Conservation (phyloP, 768 basidiomycete genomes). For the Panus rudis region DNA sequence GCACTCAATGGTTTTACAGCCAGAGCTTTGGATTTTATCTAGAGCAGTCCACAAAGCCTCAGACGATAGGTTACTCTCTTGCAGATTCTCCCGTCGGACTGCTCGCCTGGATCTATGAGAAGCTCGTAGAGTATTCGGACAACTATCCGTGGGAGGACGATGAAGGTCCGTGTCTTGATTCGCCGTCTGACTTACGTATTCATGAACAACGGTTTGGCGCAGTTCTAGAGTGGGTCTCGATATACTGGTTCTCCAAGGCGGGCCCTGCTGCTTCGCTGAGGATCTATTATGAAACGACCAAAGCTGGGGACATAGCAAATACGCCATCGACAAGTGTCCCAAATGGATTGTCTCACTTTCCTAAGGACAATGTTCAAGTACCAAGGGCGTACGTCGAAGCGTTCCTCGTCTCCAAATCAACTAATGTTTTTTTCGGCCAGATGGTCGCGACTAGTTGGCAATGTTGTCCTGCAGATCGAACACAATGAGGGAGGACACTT, state of each 20-base stretch:
- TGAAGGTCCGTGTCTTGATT: constrained; percentile 31
- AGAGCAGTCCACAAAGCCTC: constrained; percentile 25
- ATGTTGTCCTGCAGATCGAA: constrained; percentile 19
- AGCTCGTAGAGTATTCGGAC: constrained; percentile 31
- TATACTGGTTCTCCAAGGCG: constrained; percentile 51
- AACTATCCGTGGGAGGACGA: constrained; percentile 51
- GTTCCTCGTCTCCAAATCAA: background rate
- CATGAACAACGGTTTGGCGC: background rate
- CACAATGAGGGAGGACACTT: constrained; percentile 24
- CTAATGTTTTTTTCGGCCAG: constrained; percentile 2
- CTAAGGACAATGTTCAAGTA: constrained; percentile 16
- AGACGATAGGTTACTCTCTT: constrained; percentile 40
- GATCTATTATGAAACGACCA: constrained; percentile 46
- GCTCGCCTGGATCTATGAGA: constrained; percentile 32
- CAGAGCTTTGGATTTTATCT: constrained; percentile 20
- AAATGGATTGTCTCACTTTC: constrained; percentile 25
- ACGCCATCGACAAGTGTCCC: constrained; percentile 11
- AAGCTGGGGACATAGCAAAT: background rate
- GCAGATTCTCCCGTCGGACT: constrained; percentile 51
- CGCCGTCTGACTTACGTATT: background rate
- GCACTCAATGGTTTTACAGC: background rate
- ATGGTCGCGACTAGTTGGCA: constrained; percentile 17
- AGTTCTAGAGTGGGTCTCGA: constrained; percentile 57
- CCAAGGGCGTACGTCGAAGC: constrained; percentile 15
- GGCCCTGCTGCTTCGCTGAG: constrained; percentile 52